phyloP scores from a whole-genome alignment of 176 grass and related monocot species.

The Tillandsia fasciculata region DNA sequence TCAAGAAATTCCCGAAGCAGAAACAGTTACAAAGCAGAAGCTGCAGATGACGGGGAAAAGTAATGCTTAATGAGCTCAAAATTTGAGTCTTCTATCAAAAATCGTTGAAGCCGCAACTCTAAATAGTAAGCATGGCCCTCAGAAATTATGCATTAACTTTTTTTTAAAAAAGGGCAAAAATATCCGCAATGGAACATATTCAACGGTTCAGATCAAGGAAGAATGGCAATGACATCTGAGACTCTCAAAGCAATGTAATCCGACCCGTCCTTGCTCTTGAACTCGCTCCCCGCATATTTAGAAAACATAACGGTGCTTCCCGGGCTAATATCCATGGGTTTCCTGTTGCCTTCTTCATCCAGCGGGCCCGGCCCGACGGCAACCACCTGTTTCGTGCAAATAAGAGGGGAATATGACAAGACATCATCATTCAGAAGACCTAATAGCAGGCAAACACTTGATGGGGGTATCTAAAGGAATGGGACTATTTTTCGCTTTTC shows the following conservation, averaged over 20 bases:
- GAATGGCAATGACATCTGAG: constrained; percentile 61
- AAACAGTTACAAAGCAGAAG: too few species aligned
- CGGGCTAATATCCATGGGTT: constrained; percentile 20
- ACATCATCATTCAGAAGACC: background rate
- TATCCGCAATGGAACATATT: background rate
- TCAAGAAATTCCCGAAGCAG: too few species aligned
- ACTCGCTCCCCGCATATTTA: constrained; percentile 52
- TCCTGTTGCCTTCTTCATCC: constrained; percentile 59
- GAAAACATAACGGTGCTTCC: constrained; percentile 62
- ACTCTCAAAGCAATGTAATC: constrained; percentile 56
- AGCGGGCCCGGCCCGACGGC: constrained; percentile 55
- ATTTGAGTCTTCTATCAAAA: too few species aligned
- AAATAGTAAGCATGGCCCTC: too few species aligned
- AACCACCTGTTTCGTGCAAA: constrained; percentile 35
- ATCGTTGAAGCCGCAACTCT: too few species aligned
- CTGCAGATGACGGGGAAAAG: too few species aligned
- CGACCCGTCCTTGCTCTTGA: constrained; percentile 46
- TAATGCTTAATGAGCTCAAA: too few species aligned
- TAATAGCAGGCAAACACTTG: background rate
- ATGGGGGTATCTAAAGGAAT: background rate
- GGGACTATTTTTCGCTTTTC: too few species aligned
- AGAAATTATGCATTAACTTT: too few species aligned
- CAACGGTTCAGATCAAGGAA: constrained; percentile 18
- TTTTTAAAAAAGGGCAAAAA: too few species aligned
- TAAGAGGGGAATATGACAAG: background rate